phyloP scores from a whole-genome alignment of 2,329 filamentous ascomycete species.

The Bimuria novae-zelandiae region DNA sequence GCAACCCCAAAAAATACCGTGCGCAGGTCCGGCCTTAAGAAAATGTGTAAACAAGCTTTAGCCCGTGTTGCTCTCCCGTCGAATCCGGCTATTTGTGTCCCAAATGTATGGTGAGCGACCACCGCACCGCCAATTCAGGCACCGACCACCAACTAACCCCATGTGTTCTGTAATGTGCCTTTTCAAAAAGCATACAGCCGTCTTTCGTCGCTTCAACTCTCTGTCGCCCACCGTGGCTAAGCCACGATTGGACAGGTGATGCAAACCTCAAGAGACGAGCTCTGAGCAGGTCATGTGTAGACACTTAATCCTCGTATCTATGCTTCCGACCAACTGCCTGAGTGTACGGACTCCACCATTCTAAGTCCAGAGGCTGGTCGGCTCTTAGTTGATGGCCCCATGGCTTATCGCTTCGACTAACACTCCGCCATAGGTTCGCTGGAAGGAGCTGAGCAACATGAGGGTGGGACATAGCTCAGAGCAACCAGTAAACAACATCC shows the following conservation, averaged over 20 bases:
- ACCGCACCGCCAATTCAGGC: too few relatives aligned
- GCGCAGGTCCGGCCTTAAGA: not conserved
- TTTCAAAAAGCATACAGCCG: too few relatives aligned
- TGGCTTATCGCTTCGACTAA: not conserved
- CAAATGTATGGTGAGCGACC: not conserved
- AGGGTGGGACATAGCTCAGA: not conserved
- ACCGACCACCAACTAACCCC: too few relatives aligned
- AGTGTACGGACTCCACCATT: not conserved
- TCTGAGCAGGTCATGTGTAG: too few relatives aligned
- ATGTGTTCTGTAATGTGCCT: too few relatives aligned
- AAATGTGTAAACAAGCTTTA: not conserved
- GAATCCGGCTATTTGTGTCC: not conserved
- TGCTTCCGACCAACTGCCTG: not conserved
- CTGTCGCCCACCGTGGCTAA: too few relatives aligned
- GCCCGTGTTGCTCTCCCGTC: slow-evolving; percentile 1
- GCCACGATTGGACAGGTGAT: too few relatives aligned
- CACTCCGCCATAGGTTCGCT: not conserved
- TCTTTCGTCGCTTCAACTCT: too few relatives aligned
- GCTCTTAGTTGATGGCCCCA: not conserved
- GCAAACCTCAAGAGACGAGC: too few relatives aligned
- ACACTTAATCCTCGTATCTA: not conserved
- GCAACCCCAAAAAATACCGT: not conserved
- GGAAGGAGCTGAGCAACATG: not conserved
- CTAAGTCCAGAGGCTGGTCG: not conserved
- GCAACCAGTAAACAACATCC: slow-evolving; percentile 7